Evolutionary conservation across 148 eudicot species (phyloP).

Genomic region (Spergularia marina): DNA sequence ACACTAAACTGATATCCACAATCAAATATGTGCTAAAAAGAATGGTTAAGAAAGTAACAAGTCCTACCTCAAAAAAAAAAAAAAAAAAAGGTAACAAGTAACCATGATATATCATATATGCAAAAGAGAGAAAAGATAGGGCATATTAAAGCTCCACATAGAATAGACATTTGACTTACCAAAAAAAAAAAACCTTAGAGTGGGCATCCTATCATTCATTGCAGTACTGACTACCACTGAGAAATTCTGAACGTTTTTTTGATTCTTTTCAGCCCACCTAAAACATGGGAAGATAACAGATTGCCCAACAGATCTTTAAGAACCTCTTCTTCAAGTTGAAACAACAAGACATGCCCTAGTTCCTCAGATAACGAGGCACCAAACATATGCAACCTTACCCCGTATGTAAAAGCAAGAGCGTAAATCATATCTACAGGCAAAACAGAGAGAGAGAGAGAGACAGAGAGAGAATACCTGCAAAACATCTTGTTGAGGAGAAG

Average conservation of each 20-base stretch:
- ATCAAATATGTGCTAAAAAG: background rate
- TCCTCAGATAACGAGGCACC: too few relatives aligned
- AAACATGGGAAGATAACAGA: background rate
- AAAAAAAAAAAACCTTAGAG: too few relatives aligned
- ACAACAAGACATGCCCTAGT: too few relatives aligned
- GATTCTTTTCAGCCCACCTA: background rate
- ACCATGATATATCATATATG: conserved; percentile 1
- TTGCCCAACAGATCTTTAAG: background rate
- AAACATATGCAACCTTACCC: background rate
- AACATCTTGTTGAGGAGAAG: conserved; percentile 93
- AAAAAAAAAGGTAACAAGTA: background rate
- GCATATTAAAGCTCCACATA: background rate
- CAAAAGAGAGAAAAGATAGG: background rate
- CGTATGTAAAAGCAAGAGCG: background rate
- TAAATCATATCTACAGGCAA: background rate
- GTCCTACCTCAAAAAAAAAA: too few relatives aligned
- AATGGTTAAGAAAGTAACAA: background rate
- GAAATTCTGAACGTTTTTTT: background rate
- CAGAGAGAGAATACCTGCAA: conserved; percentile 53
- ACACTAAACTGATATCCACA: background rate
- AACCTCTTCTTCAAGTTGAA: background rate
- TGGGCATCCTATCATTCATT: background rate
- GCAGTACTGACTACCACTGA: background rate
- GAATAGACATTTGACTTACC: background rate
- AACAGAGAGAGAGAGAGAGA: background rate